Base-by-base conservation (phyloP, 2,329 filamentous ascomycete genomes). In the Neofusicoccum ribis region DNA sequence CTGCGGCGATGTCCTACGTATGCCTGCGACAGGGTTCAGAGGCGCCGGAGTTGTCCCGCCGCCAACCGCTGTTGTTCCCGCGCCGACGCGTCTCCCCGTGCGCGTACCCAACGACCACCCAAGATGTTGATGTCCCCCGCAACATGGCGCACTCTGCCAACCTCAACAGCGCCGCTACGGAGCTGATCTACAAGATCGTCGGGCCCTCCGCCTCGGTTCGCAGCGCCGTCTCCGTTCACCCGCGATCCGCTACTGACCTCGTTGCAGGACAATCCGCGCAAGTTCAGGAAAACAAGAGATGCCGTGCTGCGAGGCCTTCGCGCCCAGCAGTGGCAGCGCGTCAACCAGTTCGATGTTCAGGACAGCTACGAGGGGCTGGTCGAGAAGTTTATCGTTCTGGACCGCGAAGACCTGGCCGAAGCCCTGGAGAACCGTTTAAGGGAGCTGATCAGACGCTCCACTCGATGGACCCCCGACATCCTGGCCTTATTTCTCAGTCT, bases 361-460 rank as follows among this genome's bases (percentile, higher is more conserved):
- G 69, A 76, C 2, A 76, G 70, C 41, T 73, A 78, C 17, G 70
- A 75, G 23, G 82, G 82, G 0, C 82, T 97, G 2, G 89, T 93
- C 69, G 95, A 98, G 79, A 93, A 94, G 70, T 95, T 97, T 71
- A 86, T 88, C 37, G 84, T 98, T 63, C 84, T 92, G 54, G 89
- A 91, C 72, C 88, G 91, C 67, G 93, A 97, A 71, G 87, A 87
- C 44, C 80, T 97, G 31, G 92, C 92, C 12, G 88, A 93, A 73
- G 88, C 88, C 5, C 79, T 93, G 41, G 79, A 82, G 44, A 72
- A 75, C 49, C 84, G 90, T 41, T 76, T 92, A 14, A 79, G 84
- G 44, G 85, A 88, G 66, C 77, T 97, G 20, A 79, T 84, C 11
- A 72, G 78, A 37, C 74, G 78, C 14, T 81, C 78, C 41, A 83